Percentiles rank a stretch among this genome's conserved stretches.
phyloP scores from a whole-genome alignment of 768 basidiomycete genomes.

The Mycena latifolia region DNA sequence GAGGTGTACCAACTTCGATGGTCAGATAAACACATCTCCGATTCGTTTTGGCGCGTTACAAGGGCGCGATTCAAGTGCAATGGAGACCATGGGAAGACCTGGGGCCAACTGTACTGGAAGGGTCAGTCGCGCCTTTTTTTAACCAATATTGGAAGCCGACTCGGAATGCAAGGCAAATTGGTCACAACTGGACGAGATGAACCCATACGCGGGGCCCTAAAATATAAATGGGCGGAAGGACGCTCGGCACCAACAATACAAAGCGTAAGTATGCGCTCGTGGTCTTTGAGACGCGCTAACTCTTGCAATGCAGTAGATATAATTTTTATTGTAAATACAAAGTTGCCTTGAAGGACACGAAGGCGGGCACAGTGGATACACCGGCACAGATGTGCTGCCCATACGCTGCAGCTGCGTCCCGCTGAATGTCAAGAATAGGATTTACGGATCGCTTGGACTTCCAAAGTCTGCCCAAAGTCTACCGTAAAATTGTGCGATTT shows the following conservation, averaged over 20 bases:
- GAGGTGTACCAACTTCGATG: conserved; percentile 81
- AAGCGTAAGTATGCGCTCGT: conserved; percentile 8
- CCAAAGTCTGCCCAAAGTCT: no score
- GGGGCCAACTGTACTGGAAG: conserved; percentile 86
- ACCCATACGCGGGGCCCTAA: conserved; percentile 77
- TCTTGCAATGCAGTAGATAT: background rate
- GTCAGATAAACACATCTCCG: conserved; percentile 72
- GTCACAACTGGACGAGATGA: conserved; percentile 69
- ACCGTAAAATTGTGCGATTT: no score
- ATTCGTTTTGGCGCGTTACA: conserved; percentile 84
- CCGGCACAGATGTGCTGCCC: background rate
- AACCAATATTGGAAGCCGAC: background rate
- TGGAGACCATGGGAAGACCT: conserved; percentile 84
- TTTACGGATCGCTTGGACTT: no score
- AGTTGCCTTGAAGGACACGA: no score
- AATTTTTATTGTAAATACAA: background rate
- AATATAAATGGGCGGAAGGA: conserved; percentile 80
- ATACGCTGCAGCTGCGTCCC: background rate
- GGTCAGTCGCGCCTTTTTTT: conserved; percentile 53
- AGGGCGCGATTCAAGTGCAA: conserved; percentile 77
- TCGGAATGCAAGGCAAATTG: conserved; percentile 63
- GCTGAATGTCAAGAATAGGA: background rate
- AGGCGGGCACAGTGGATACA: conserved; percentile 6
- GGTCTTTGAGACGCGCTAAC: background rate
- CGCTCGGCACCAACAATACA: conserved; percentile 49